phyloP scores from a whole-genome alignment of 1,139 yeast species.

The Geotrichum siamense region DNA sequence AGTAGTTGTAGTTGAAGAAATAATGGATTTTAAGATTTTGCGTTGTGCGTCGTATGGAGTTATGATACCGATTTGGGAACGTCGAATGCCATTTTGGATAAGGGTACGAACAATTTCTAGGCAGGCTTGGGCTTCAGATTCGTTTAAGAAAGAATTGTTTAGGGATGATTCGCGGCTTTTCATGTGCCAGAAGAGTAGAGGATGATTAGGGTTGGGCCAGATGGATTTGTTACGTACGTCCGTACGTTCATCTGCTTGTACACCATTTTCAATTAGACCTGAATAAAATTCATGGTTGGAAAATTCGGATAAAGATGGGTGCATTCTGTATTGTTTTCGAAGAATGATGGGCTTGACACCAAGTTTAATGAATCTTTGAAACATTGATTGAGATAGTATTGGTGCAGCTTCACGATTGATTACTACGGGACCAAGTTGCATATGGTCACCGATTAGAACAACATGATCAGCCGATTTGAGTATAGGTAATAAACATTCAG shows the following conservation, averaged over 20 bases:
- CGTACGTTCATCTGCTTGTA: slow-evolving; percentile 65
- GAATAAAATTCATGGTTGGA: slow-evolving; percentile 80
- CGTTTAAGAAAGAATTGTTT: slow-evolving; percentile 31
- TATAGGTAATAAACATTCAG: slow-evolving; percentile 85
- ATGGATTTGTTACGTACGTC: slow-evolving; percentile 50
- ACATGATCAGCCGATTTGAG: slow-evolving; percentile 86
- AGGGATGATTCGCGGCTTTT: slow-evolving; percentile 47
- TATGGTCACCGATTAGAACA: slow-evolving; percentile 98
- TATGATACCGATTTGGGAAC: slow-evolving; percentile 73
- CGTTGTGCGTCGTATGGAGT: slow-evolving; percentile 94
- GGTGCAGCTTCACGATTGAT: slow-evolving; percentile 79
- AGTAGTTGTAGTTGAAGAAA: slow-evolving; percentile 49
- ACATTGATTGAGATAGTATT: slow-evolving; percentile 81
- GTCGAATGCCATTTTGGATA: slow-evolving; percentile 44
- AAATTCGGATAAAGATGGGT: slow-evolving; percentile 77
- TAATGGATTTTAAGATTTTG: slow-evolving; percentile 47
- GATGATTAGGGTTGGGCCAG: slow-evolving; percentile 58
- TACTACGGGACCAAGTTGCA: slow-evolving; percentile 98
- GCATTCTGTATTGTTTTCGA: slow-evolving; percentile 96
- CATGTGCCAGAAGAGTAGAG: slow-evolving; percentile 70
- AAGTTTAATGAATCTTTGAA: slow-evolving; percentile 84
- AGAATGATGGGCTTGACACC: slow-evolving; percentile 81
- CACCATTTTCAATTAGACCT: slow-evolving; percentile 66
- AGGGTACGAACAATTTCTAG: slow-evolving; percentile 19
- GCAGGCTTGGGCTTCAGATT: slow-evolving; percentile 31